Evolutionary conservation across 169 alveolate genomes (phyloP).

Genomic region (Blepharisma undulans): DNA sequence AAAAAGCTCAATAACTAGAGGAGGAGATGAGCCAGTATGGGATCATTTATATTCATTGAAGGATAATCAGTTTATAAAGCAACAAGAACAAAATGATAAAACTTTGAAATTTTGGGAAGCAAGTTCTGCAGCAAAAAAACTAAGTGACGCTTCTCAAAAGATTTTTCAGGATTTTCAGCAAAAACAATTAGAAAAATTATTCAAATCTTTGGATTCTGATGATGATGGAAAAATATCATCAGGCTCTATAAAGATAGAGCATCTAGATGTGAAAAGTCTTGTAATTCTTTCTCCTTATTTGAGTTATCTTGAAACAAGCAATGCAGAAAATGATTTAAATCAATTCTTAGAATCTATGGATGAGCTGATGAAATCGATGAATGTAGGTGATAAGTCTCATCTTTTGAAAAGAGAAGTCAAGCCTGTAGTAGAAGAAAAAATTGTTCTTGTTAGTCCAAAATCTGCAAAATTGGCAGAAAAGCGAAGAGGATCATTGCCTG

Average conservation of each 20-base stretch:
- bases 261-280: neutral
- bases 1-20: neutral
- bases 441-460: neutral
- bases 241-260: neutral
- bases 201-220: conserved; percentile 35
- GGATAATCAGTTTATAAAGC: neutral
- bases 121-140: neutral
- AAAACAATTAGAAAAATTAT: neutral
- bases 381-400: neutral
- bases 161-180: conserved; percentile 6
- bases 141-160: neutral
- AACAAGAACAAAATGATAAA: neutral
- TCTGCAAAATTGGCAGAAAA: conserved; percentile 13
- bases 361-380: neutral
- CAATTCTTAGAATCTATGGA: neutral
- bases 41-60: neutral
- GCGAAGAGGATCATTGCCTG: neutral
- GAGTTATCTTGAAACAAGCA: neutral
- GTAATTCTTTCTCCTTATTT: conserved; percentile 35
- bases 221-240: conserved; percentile 27
- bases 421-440: conserved; percentile 5
- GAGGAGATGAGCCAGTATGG: neutral
- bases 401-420: conserved; percentile 2
- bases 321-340: neutral
- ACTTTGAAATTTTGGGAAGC: neutral